phyloP scores from a whole-genome alignment of 495 filamentous ascomycete species.

The Penicillium canescens region DNA sequence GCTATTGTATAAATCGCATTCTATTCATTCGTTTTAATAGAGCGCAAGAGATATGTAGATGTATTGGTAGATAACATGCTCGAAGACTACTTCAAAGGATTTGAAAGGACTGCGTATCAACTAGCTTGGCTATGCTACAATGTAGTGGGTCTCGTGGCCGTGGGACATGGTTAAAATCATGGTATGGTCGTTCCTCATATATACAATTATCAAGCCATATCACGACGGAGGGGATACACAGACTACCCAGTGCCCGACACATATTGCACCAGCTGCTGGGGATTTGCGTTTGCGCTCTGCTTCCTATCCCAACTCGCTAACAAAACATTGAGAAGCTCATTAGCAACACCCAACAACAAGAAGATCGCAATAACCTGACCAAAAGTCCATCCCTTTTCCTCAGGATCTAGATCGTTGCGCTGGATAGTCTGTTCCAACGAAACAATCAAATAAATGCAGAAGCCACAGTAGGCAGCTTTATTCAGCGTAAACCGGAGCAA shows the following conservation, averaged over 20 bases:
- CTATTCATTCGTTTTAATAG: too few species aligned
- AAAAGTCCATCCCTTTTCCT: constrained; percentile 19
- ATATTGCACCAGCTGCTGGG: constrained; percentile 6
- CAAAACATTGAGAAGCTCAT: constrained; percentile 19
- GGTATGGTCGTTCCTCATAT: too few species aligned
- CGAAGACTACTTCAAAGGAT: too few species aligned
- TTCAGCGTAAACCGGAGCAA: constrained; percentile 13
- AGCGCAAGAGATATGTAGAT: too few species aligned
- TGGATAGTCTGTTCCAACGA: constrained; percentile 22
- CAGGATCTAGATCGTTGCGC: constrained; percentile 12
- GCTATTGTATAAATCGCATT: too few species aligned
- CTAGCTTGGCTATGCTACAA: too few species aligned
- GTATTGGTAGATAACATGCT: too few species aligned
- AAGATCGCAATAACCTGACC: constrained; percentile 22
- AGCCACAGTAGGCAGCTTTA: constrained; percentile 11
- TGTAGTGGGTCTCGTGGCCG: too few species aligned
- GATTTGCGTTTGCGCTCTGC: background rate
- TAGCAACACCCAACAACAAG: constrained; percentile 18
- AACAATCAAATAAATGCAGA: constrained; percentile 20
- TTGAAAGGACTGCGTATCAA: too few species aligned
- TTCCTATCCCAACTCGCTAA: constrained; percentile 18
- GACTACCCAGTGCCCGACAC: background rate
- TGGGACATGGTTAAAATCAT: too few species aligned
- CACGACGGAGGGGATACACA: background rate
- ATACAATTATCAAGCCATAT: background rate